These are phyloP conservation scores for Hymenoscyphus fraxineus DNA, from an alignment of 2,329 filamentous ascomycete species.

Conservation along the genomic window DNA sequence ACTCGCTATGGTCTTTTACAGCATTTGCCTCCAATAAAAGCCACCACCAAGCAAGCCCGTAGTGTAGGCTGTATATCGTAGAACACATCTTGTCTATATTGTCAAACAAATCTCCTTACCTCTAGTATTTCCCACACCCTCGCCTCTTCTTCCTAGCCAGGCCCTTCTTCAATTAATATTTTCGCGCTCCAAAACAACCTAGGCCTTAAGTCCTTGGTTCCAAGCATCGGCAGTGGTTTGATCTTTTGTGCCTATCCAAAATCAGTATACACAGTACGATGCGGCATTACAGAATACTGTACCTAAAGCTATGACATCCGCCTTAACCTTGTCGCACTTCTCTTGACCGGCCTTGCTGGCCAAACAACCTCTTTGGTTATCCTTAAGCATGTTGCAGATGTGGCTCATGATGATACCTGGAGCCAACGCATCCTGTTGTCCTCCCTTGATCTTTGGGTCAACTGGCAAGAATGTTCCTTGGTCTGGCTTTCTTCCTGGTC, in stretches of 20 bases:
- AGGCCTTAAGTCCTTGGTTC: not conserved
- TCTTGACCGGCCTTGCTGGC: not conserved
- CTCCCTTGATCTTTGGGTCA: conserved; percentile 54
- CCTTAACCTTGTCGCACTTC: not conserved
- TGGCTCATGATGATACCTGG: conserved; percentile 70
- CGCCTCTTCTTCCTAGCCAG: not conserved
- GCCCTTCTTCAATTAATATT: not conserved
- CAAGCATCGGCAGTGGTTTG: not conserved
- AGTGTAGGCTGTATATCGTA: not conserved
- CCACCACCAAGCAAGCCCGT: not conserved
- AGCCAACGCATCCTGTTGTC: conserved; percentile 64
- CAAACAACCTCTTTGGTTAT: not conserved
- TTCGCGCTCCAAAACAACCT: not conserved
- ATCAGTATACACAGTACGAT: not conserved
- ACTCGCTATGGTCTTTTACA: not conserved
- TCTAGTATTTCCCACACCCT: not conserved
- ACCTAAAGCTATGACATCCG: not conserved
- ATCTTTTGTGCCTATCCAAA: not conserved
- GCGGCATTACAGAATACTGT: not conserved
- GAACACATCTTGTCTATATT: not conserved
- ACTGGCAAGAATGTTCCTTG: conserved; percentile 66
- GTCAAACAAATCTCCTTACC: not conserved
- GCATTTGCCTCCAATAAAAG: not conserved
- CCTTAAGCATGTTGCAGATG: conserved; percentile 62
- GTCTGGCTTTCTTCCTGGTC: conserved; percentile 45